Percentiles rank a stretch among this genome's conserved stretches.
Conservation (phyloP, 2,329 filamentous ascomycete genomes). For the Ceratocystis cacaofunesta region DNA sequence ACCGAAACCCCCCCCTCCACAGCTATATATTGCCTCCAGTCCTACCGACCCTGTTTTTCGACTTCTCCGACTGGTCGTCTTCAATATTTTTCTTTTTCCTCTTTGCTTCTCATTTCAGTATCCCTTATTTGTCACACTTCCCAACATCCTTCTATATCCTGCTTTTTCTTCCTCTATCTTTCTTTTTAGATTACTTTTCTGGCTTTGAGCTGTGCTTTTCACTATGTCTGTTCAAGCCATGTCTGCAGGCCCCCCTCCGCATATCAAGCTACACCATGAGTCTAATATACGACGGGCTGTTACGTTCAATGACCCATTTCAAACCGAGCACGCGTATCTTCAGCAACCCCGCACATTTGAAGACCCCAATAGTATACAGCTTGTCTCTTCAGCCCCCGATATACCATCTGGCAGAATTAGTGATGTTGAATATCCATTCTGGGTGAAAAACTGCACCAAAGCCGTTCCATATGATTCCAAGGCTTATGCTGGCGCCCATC, state of each 20-base stretch:
- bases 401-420: constrained; percentile 2
- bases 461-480: constrained; percentile 6
- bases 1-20: neutral
- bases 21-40: neutral
- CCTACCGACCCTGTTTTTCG: neutral
- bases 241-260: neutral
- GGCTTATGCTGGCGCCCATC: constrained; percentile 8
- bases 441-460: constrained; percentile 8
- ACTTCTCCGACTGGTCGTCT: neutral
- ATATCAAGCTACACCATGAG: neutral
- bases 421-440: constrained; percentile 9
- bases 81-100: neutral
- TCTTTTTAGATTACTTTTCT: neutral
- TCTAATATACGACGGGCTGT: neutral
- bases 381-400: constrained; percentile 6
- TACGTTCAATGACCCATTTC: constrained; percentile 8
- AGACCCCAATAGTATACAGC: neutral
- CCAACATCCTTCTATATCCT: neutral
- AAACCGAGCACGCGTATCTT: neutral
- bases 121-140: neutral
- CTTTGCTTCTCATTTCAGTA: neutral
- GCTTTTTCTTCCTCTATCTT: neutral
- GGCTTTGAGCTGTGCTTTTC: neutral
- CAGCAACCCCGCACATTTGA: constrained; percentile 11
- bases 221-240: constrained; percentile 4